These are phyloP conservation scores for Spirogloea muscicola DNA, from an alignment of 139 green algal genomes.

Conservation along the genomic window DNA sequence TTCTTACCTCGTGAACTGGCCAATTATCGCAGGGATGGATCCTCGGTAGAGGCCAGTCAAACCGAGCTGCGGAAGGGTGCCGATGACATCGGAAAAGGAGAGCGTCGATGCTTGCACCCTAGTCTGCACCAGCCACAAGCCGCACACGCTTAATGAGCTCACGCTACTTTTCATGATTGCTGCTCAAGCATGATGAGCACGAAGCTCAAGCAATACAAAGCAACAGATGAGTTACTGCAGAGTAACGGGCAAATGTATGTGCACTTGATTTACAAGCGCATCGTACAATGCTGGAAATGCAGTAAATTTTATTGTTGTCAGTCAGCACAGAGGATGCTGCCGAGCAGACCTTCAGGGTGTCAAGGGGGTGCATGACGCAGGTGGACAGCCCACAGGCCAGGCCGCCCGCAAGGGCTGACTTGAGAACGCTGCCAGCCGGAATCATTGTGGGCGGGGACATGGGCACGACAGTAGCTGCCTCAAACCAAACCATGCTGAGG, in stretches of 20 bases:
- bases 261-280: no score
- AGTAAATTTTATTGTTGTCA: not conserved
- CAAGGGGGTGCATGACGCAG: slow-evolving; percentile 61
- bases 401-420: slow-evolving; percentile 61
- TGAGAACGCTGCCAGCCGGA: slow-evolving; percentile 48
- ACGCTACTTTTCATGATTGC: no score
- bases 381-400: slow-evolving; percentile 58
- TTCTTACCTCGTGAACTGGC: slow-evolving; percentile 30
- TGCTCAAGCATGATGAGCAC: no score
- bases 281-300: not conserved
- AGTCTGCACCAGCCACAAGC: no score
- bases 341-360: slow-evolving; percentile 64
- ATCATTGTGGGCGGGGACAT: slow-evolving; percentile 38
- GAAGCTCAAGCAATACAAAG: no score
- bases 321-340: not conserved
- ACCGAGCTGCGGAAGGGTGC: slow-evolving; percentile 42
- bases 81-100: slow-evolving; percentile 27
- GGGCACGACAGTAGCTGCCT: slow-evolving; percentile 66
- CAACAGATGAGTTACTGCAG: no score
- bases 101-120: slow-evolving; percentile 56
- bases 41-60: slow-evolving; percentile 57
- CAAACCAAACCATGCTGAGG: slow-evolving; percentile 60
- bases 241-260: no score
- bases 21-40: slow-evolving; percentile 54
- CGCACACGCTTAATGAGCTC: no score